Conservation (phyloP, 495 filamentous ascomycete genomes). For the Tuber brumale region DNA sequence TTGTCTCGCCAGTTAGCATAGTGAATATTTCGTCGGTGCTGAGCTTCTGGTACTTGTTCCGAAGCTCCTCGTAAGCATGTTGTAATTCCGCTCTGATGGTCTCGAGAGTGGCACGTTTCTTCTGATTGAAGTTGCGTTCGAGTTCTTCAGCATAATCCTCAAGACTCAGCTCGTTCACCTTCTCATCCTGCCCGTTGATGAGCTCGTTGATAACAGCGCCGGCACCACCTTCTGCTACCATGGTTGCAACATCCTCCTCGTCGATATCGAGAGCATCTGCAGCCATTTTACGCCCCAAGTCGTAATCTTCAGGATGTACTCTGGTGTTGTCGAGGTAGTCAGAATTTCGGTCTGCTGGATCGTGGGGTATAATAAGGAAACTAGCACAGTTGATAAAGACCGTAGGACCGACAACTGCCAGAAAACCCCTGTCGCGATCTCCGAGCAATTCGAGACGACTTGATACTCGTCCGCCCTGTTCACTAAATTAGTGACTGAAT, state of each 20-base stretch:
- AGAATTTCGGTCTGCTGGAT: constrained; percentile 65
- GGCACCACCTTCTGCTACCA: constrained; percentile 77
- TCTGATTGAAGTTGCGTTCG: constrained; percentile 83
- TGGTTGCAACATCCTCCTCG: constrained; percentile 94
- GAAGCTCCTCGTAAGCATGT: constrained; percentile 87
- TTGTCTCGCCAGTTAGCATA: constrained; percentile 91
- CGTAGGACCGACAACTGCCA: constrained; percentile 74
- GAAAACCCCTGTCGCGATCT: constrained; percentile 65
- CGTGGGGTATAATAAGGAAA: constrained; percentile 84
- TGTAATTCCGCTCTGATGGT: constrained; percentile 91
- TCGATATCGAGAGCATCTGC: constrained; percentile 93
- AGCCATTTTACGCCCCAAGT: constrained; percentile 93
- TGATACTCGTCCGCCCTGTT: constrained; percentile 63
- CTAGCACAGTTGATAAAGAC: constrained; percentile 96
- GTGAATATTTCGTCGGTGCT: constrained; percentile 80
- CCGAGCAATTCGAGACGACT: constrained; percentile 81
- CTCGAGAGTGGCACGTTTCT: constrained; percentile 92
- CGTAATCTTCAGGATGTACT: constrained; percentile 96
- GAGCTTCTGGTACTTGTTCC: constrained; percentile 67
- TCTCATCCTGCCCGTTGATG: constrained; percentile 83
- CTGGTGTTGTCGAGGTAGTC: constrained; percentile 95
- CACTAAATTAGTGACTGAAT: constrained; percentile 12
- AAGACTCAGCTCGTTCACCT: constrained; percentile 89
- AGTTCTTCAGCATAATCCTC: constrained; percentile 96
- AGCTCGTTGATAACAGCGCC: constrained; percentile 88